Evolutionary conservation across 2,329 filamentous ascomycete genomes (phyloP).

Genomic region (Exutisphaerella laricina): DNA sequence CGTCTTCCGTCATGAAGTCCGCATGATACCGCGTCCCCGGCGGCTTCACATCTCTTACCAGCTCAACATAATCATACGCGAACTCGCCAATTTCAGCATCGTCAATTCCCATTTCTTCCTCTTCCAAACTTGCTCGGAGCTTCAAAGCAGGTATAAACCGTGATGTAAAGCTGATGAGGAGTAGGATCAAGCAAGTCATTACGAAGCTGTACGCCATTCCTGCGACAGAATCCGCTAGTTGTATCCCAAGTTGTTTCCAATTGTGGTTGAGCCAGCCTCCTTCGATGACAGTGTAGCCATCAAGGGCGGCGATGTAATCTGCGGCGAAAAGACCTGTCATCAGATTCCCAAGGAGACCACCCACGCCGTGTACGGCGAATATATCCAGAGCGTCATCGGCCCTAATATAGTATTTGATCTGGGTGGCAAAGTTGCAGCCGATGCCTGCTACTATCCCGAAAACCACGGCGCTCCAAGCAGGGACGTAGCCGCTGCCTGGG

Average conservation of each 20-base stretch:
- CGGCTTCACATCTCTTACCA: slow-evolving; percentile 61
- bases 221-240: slow-evolving; percentile 72
- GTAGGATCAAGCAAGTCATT: slow-evolving; percentile 69
- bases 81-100: slow-evolving; percentile 88
- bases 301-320: slow-evolving; percentile 76
- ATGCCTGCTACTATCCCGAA: slow-evolving; percentile 71
- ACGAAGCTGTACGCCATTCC: slow-evolving; percentile 74
- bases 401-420: slow-evolving; percentile 76
- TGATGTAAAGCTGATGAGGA: slow-evolving; percentile 56
- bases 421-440: slow-evolving; percentile 83
- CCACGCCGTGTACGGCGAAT: slow-evolving; percentile 75
- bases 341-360: slow-evolving; percentile 73
- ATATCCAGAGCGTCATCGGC: slow-evolving; percentile 86
- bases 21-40: neutral
- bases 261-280: slow-evolving; percentile 81
- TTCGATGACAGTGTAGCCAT: slow-evolving; percentile 59
- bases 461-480: slow-evolving; percentile 75
- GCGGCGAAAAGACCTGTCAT: slow-evolving; percentile 77
- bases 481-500: slow-evolving; percentile 79
- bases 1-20: neutral
- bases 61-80: slow-evolving; percentile 90
- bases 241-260: slow-evolving; percentile 78
- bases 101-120: slow-evolving; percentile 79
- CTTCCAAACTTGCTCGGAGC: slow-evolving; percentile 68
- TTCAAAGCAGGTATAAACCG: slow-evolving; percentile 71